phyloP scores from a whole-genome alignment of 2,329 filamentous ascomycete species.

The Pseudogymnoascus sp. region DNA sequence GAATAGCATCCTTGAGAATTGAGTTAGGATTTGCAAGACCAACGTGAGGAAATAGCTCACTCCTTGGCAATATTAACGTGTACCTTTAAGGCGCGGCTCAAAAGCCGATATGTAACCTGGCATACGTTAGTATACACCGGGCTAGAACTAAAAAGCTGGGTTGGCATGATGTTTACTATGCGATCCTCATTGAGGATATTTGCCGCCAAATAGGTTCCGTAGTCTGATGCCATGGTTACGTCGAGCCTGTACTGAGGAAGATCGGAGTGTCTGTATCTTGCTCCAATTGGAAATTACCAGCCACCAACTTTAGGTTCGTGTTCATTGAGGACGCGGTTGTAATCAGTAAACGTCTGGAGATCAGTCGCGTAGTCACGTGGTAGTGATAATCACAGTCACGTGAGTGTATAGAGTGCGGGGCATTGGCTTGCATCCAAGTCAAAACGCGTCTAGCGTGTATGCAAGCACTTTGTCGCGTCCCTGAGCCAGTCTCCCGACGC shows the following conservation, averaged over 20 bases:
- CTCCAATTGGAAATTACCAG: neutral
- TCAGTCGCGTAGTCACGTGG: slow-evolving; percentile 3
- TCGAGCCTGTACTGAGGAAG: neutral
- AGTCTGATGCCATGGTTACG: slow-evolving; percentile 20
- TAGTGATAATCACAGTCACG: neutral
- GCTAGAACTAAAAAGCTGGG: neutral
- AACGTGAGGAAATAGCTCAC: slow-evolving; percentile 38
- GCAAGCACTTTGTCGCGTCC: slow-evolving; percentile 8
- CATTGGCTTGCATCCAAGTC: neutral
- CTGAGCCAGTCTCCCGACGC: slow-evolving; percentile 1
- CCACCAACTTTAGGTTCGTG: neutral
- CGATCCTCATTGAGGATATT: slow-evolving; percentile 29
- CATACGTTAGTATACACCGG: slow-evolving; percentile 12
- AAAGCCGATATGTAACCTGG: slow-evolving; percentile 77
- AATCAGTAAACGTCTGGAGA: neutral
- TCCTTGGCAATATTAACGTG: slow-evolving; percentile 85
- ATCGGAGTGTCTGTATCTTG: neutral
- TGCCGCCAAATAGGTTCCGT: slow-evolving; percentile 28
- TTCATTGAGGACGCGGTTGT: neutral
- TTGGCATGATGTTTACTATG: slow-evolving; percentile 20
- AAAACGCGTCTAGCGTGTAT: slow-evolving; percentile 6
- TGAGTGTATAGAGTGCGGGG: neutral
- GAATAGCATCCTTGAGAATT: slow-evolving; percentile 64
- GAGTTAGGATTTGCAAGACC: neutral
- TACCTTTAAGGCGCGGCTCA: slow-evolving; percentile 76